These are phyloP conservation scores for Pseudotsuga menziesii DNA, from an alignment of 75 land plant species.

Conservation along the genomic window DNA sequence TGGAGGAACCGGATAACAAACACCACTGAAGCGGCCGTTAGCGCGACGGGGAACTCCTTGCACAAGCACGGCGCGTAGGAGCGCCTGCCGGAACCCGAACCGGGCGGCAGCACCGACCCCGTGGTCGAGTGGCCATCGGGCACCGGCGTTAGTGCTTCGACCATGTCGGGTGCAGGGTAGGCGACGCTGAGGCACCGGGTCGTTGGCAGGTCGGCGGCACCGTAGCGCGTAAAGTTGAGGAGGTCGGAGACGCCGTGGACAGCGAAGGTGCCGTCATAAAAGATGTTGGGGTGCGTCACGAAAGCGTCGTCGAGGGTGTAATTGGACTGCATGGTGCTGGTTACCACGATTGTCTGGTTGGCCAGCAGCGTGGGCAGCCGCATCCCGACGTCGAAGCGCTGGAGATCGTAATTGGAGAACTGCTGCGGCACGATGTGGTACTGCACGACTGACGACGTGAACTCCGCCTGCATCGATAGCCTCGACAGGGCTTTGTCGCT, in stretches of 20 bases:
- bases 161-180: neutral
- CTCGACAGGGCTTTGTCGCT: neutral
- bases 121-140: neutral
- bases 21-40: too few relatives aligned
- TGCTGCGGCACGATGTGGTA: constrained; percentile 47
- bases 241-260: constrained; percentile 30
- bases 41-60: too few relatives aligned
- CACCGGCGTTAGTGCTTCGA: neutral
- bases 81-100: too few relatives aligned
- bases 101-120: too few relatives aligned
- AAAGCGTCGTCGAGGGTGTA: constrained; percentile 32
- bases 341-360: constrained; percentile 26
- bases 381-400: constrained; percentile 2
- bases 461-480: neutral
- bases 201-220: neutral
- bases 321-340: constrained; percentile 22
- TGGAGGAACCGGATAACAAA: too few relatives aligned
- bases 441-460: constrained; percentile 20
- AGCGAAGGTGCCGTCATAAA: neutral
- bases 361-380: constrained; percentile 41
- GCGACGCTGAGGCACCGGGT: neutral
- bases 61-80: too few relatives aligned
- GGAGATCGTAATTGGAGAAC: constrained; percentile 38
- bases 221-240: constrained; percentile 23
- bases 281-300: constrained; percentile 38